phyloP scores from a whole-genome alignment of 1,284 basidiomycete genomes.

The Flammula alnicola region DNA sequence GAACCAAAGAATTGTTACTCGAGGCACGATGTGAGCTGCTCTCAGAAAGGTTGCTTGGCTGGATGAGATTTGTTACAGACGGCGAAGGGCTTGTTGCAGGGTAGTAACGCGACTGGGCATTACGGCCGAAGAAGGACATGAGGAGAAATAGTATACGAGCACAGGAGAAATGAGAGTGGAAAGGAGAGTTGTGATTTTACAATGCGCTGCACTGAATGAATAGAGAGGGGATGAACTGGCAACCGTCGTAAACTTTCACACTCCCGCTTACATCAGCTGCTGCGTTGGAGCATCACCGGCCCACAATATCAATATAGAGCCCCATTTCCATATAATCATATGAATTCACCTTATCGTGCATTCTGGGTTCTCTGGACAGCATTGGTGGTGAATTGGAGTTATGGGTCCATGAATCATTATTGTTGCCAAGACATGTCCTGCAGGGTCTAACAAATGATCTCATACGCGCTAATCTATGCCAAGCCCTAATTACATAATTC shows the following conservation, averaged over 20 bases:
- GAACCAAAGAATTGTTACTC: constrained; percentile 20
- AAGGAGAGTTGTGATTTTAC: too few relatives aligned
- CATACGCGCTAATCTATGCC: too few relatives aligned
- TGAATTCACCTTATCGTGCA: too few relatives aligned
- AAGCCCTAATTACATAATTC: constrained; percentile 33
- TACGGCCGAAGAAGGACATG: constrained; percentile 33
- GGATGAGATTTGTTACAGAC: constrained; percentile 61
- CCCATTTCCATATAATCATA: not conserved
- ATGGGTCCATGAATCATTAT: constrained; percentile 6
- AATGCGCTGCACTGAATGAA: constrained; percentile 12
- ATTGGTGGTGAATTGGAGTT: too few relatives aligned
- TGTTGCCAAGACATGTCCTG: too few relatives aligned
- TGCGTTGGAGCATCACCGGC: constrained; percentile 8
- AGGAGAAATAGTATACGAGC: constrained; percentile 6
- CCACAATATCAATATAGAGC: not conserved
- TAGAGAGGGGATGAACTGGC: not conserved
- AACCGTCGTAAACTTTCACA: constrained; percentile 18
- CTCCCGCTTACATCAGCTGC: constrained; percentile 24
- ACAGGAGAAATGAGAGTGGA: too few relatives aligned
- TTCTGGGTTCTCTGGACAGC: too few relatives aligned
- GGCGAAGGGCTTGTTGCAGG: constrained; percentile 40
- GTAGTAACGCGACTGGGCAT: constrained; percentile 37
- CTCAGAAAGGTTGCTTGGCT: constrained; percentile 27
- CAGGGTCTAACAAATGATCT: too few relatives aligned
- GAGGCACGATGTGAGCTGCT: constrained; percentile 7